Base-by-base conservation (phyloP, 371 early-diverging fungal genomes). In the Apophysomyces variabilis region DNA sequence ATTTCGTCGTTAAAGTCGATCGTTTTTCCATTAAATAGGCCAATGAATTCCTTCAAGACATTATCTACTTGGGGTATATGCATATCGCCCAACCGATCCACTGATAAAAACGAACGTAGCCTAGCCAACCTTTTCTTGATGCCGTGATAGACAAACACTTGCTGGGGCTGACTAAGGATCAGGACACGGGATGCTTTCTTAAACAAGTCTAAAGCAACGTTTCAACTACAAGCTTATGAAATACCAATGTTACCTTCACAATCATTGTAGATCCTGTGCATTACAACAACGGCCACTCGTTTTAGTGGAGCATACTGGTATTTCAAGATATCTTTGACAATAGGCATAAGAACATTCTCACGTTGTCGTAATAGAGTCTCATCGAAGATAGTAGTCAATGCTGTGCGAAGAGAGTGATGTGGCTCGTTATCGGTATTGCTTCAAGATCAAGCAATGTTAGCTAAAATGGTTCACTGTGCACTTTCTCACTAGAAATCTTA, bases 191-290 rank as follows among this genome's bases (percentile, higher is more conserved):
- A 16, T 7, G 79, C 59, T 7, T 75, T 61, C 21, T 73, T 64
- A 21, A 77, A 77, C 14, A 80, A 41, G 67, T 74, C 74, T 73
- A 59, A 26, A 26, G 38, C 9, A 38, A 18, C 3, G 18, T 6
- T 47, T 62, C 14, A 12, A 9, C n/a, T 32, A 6, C 7, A 50
- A 4, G 7, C 13, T 13, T 35, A 14, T 63, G 8, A 11, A 18
- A 7, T 56, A 7, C 1, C 35, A 9, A 41, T 35, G 2, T 32
- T 71, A 78, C 78, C 78, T 71, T 84, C 81, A 50, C 76, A 67
- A 26, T 82, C 81, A 41, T 70, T 73, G 63, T 80, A 79, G 21
- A 84, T 71, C 1, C 83, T 67, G 65, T 86, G 84, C 70, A 86
- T 78, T 3, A 87, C 69, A n/a, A 76, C 69, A n/a, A 84, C 64